These are phyloP conservation scores for Cantharellus cinnabarinus DNA, from an alignment of 768 basidiomycete genomes.

Conservation along the genomic window DNA sequence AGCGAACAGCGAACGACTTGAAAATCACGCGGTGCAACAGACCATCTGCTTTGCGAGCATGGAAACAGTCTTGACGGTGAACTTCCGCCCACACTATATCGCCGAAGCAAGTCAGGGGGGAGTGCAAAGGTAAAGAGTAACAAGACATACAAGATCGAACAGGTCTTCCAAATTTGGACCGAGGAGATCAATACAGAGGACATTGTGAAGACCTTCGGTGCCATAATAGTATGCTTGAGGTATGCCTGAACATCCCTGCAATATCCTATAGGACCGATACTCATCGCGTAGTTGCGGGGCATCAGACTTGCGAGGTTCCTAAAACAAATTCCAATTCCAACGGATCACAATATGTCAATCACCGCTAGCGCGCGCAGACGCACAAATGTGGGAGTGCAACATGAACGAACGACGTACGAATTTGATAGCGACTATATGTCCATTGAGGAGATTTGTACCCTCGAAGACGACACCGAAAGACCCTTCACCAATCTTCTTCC, in stretches of 20 bases:
- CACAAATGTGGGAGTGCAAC: neutral
- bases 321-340: conserved; percentile 8
- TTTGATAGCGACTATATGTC: conserved; percentile 82
- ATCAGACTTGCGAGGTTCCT: conserved; percentile 94
- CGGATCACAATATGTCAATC: conserved; percentile 5
- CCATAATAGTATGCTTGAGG: conserved; percentile 98
- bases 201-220: conserved; percentile 95
- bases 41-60: conserved; percentile 99
- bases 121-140: neutral
- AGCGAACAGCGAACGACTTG: neutral
- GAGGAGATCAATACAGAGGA: conserved; percentile 52
- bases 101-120: neutral
- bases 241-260: conserved; percentile 86
- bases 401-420: conserved; percentile 37
- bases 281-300: conserved; percentile 95
- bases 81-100: conserved; percentile 88
- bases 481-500: conserved; percentile 98
- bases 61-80: conserved; percentile 92
- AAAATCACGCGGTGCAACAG: conserved; percentile 10
- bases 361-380: neutral
- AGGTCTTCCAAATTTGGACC: conserved; percentile 97
- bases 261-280: conserved; percentile 88
- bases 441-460: conserved; percentile 74
- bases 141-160: conserved; percentile 34
- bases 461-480: conserved; percentile 98